Base-by-base conservation (phyloP, 148 eudicot genomes). In the Diospyros kaki region DNA sequence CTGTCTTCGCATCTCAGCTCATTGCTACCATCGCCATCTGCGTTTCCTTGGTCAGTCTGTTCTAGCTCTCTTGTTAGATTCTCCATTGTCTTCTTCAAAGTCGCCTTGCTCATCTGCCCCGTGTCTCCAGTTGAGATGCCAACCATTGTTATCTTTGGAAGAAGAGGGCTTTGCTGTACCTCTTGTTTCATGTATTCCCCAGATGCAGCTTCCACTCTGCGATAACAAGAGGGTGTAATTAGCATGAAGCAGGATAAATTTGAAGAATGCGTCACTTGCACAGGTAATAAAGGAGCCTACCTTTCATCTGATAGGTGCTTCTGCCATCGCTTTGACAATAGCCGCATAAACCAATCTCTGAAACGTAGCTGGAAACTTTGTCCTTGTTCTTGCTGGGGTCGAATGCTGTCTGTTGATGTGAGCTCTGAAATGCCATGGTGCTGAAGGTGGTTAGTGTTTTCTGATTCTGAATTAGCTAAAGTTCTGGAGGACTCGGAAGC, bases 71-170 rank as follows among this genome's bases (percentile, higher is more conserved):
- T 86, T n/a, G 91, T 89, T 63, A 95, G 75, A 67, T 92, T 89
- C 61, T 89, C 96, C 94, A 95, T 89, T 13, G 92, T 95, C 86
- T 90, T 91, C 79, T 88, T 88, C 77, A 94, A 63, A 17, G 81
- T 78, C 58, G 93, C 83, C 83, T 90, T 89, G 87, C 84, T 89
- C 87, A 88, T 80, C 80, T 82, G 86, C 50, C 89, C 96, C 6
- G 92, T 79, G 78, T 91, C 97, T 41, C 84, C 86, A 40, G 89
- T 90, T 38, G 97, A 85, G 73, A 95, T 77, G 42, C 98, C 98
- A 70, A 95, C 91, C 94, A 95, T 89, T 39, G 98, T 95, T 66
- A 95, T 86, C 80, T 87, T 89, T 53, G 98, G 98, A 65, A 95
- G 87, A 66, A 92, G 81, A 50, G 90, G 86, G 77, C 87, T 86